Conservation (phyloP, 2,329 filamentous ascomycete genomes). For the Pseudocercospora pini-densiflorae region DNA sequence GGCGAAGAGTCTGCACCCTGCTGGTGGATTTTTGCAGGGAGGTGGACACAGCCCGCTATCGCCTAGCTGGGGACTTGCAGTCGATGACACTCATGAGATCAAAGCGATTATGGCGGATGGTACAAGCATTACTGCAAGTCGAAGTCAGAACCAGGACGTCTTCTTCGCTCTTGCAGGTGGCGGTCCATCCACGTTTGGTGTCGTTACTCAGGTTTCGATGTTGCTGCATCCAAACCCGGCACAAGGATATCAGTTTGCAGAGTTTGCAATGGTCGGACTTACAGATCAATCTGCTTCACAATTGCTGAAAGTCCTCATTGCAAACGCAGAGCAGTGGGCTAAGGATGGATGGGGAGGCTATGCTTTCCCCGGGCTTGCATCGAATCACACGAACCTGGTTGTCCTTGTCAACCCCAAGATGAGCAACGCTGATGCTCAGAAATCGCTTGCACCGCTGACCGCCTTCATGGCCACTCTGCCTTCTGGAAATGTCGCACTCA, state of each 20-base stretch:
- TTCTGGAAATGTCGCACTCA: slow-evolving; percentile 2
- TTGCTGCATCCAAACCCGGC: not conserved
- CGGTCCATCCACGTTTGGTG: slow-evolving; percentile 47
- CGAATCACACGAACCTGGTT: slow-evolving; percentile 9
- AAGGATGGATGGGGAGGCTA: slow-evolving; percentile 22
- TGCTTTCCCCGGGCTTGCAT: slow-evolving; percentile 6
- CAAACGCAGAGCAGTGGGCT: slow-evolving; percentile 16
- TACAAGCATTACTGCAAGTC: slow-evolving; percentile 27
- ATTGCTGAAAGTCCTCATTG: slow-evolving; percentile 14
- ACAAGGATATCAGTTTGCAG: slow-evolving; percentile 10
- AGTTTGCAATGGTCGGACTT: slow-evolving; percentile 1
- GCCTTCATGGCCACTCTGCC: slow-evolving; percentile 12
- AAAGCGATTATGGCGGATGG: slow-evolving; percentile 29
- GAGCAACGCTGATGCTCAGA: slow-evolving; percentile 15
- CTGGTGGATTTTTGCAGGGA: slow-evolving; percentile 29
- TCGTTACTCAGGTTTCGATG: slow-evolving; percentile 13
- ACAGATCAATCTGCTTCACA: slow-evolving; percentile 1
- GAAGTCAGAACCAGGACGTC: slow-evolving; percentile 52
- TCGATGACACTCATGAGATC: slow-evolving; percentile 31
- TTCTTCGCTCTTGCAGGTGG: slow-evolving; percentile 57
- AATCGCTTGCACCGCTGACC: slow-evolving; percentile 9
- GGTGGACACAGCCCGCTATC: slow-evolving; percentile 31
- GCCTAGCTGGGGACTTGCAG: slow-evolving; percentile 29
- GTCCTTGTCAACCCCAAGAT: slow-evolving; percentile 15
- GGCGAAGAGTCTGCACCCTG: slow-evolving; percentile 2